Percentiles rank a stretch among this genome's conserved stretches.
Evolutionary conservation across 2,329 filamentous ascomycete species (phyloP).

Genomic region (Coniochaeta sp.): DNA sequence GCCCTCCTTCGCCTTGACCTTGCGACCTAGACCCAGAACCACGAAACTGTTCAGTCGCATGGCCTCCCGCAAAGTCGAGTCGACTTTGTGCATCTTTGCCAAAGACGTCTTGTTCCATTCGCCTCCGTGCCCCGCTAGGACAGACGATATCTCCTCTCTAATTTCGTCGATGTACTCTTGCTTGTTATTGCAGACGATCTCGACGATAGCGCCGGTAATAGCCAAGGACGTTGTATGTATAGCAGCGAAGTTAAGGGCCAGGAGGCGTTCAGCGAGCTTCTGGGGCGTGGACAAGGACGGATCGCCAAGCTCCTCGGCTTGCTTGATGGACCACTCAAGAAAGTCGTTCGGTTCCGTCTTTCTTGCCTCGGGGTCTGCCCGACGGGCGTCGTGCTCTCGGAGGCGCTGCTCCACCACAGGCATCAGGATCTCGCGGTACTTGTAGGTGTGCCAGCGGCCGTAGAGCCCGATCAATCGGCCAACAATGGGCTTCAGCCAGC

Average conservation of each 20-base stretch:
- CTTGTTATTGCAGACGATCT: slow-evolving; percentile 27
- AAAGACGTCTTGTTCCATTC: slow-evolving; percentile 21
- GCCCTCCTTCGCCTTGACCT: slow-evolving; percentile 13
- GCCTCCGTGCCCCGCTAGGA: slow-evolving; percentile 15
- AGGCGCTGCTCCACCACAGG: slow-evolving; percentile 16
- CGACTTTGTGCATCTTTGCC: slow-evolving; percentile 24
- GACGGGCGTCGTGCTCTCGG: slow-evolving; percentile 8
- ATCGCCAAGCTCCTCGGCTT: slow-evolving; percentile 7
- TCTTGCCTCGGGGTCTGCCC: slow-evolving; percentile 8
- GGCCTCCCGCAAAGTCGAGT: slow-evolving; percentile 30
- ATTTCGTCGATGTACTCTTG: slow-evolving; percentile 31
- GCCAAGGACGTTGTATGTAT: slow-evolving; percentile 27
- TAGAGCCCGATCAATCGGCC: slow-evolving; percentile 16
- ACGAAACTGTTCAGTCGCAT: slow-evolving; percentile 23
- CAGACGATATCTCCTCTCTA: slow-evolving; percentile 29
- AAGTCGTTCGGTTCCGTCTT: slow-evolving; percentile 4
- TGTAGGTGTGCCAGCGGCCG: slow-evolving; percentile 14
- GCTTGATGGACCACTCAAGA: slow-evolving; percentile 5
- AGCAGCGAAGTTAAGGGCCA: slow-evolving; percentile 24
- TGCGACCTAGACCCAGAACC: slow-evolving; percentile 14
- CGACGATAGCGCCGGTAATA: slow-evolving; percentile 28
- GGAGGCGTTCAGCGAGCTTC: slow-evolving; percentile 15
- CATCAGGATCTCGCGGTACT: slow-evolving; percentile 12
- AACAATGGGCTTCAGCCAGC: slow-evolving; percentile 11
- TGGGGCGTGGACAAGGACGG: slow-evolving; percentile 12